Evolutionary conservation across 768 basidiomycete species (phyloP).

Genomic region (Rubroboletus satanas): DNA sequence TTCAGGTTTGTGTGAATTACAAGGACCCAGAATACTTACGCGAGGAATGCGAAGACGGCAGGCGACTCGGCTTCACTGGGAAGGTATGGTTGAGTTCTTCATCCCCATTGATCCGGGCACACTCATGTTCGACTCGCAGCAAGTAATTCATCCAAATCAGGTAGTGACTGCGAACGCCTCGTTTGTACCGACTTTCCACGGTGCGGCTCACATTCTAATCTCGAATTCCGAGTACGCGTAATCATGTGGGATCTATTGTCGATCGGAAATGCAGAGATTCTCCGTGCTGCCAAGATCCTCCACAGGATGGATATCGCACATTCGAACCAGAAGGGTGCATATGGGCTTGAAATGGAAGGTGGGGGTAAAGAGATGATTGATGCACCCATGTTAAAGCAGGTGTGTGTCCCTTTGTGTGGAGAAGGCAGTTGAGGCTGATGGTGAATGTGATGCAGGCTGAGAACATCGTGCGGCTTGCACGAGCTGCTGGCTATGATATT

Average conservation of each 20-base stretch:
- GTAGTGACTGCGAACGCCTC: slow-evolving; percentile 71
- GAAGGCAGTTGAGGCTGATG: neutral
- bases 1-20: slow-evolving; percentile 84
- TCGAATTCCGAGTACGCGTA: neutral
- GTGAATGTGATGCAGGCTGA: slow-evolving; percentile 37
- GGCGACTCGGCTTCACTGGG: slow-evolving; percentile 84
- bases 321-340: slow-evolving; percentile 55
- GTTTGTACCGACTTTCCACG: slow-evolving; percentile 71
- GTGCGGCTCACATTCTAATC: slow-evolving; percentile 33
- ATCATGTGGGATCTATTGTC: neutral
- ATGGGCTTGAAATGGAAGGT: slow-evolving; percentile 59
- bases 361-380: slow-evolving; percentile 80
- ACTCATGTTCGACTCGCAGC: slow-evolving; percentile 41
- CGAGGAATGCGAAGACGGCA: slow-evolving; percentile 77
- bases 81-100: slow-evolving; percentile 49
- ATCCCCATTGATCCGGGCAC: neutral
- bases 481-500: slow-evolving; percentile 51
- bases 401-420: neutral
- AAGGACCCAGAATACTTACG: slow-evolving; percentile 61
- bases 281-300: slow-evolving; percentile 71
- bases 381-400: slow-evolving; percentile 84
- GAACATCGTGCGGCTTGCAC: slow-evolving; percentile 50
- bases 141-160: slow-evolving; percentile 92
- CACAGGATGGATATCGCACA: slow-evolving; percentile 60
- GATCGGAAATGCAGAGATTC: slow-evolving; percentile 51